Percentiles rank a stretch among this genome's conserved stretches.
Evolutionary conservation across 2,329 filamentous ascomycete species (phyloP).

Genomic region (Lasiodiplodia gonubiensis): DNA sequence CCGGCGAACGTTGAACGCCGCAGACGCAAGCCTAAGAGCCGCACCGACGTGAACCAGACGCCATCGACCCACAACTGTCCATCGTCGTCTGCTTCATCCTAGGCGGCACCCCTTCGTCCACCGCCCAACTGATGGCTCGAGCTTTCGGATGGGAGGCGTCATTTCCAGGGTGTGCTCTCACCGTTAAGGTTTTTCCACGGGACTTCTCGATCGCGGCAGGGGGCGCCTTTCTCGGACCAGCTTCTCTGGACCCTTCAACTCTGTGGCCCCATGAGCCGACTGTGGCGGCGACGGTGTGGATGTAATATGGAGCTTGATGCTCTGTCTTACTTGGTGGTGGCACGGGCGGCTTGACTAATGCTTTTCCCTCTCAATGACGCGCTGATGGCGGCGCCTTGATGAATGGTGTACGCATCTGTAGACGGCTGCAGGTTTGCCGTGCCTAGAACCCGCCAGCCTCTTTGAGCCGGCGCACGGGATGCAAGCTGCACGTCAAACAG

Average conservation of each 20-base stretch:
- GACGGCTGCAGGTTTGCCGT: conserved; percentile 10
- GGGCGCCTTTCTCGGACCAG: too few species aligned
- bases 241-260: conserved; percentile 8
- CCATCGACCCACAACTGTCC: conserved; percentile 18
- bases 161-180: conserved; percentile 21
- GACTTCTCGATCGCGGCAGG: conserved; percentile 24
- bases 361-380: conserved; percentile 15
- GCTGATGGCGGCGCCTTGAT: conserved; percentile 12
- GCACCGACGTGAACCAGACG: conserved; percentile 12
- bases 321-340: conserved; percentile 8
- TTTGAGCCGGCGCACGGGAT: not conserved
- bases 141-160: conserved; percentile 7
- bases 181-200: conserved; percentile 28
- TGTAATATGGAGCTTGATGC: conserved; percentile 7
- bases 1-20: conserved; percentile 15
- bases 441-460: not conserved
- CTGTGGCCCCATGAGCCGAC: conserved; percentile 8
- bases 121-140: conserved; percentile 20
- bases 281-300: conserved; percentile 8
- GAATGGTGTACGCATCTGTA: conserved; percentile 4
- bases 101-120: not conserved
- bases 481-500: conserved; percentile 12
- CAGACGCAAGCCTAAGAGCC: conserved; percentile 19
- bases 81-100: conserved; percentile 21
- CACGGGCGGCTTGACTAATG: conserved; percentile 7